These are phyloP conservation scores for Blastomyces percursus DNA, from an alignment of 2,329 filamentous ascomycete genomes.

Conservation along the genomic window DNA sequence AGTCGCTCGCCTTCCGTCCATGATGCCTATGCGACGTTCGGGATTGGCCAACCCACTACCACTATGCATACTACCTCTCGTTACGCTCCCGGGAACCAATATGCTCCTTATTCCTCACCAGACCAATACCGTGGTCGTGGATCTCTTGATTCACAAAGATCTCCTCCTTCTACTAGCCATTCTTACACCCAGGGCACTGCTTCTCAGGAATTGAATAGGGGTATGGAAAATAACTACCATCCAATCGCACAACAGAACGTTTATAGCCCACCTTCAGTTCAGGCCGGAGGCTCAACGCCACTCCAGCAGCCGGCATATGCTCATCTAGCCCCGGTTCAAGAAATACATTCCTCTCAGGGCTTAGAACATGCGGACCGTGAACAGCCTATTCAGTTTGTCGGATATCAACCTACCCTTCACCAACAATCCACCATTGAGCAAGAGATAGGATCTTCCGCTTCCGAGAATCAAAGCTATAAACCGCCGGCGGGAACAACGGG, in stretches of 20 bases:
- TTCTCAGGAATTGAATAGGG: slow-evolving; percentile 29
- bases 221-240: slow-evolving; percentile 26
- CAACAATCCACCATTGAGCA: background rate
- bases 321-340: slow-evolving; percentile 32
- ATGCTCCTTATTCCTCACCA: slow-evolving; percentile 41
- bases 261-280: slow-evolving; percentile 23
- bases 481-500: slow-evolving; percentile 21
- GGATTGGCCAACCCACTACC: slow-evolving; percentile 25
- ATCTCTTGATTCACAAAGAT: slow-evolving; percentile 39
- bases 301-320: slow-evolving; percentile 28
- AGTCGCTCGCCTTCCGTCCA: slow-evolving; percentile 63
- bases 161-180: slow-evolving; percentile 25
- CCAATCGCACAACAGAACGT: slow-evolving; percentile 18
- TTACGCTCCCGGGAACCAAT: slow-evolving; percentile 35
- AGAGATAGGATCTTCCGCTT: background rate
- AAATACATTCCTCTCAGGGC: slow-evolving; percentile 23
- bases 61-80: slow-evolving; percentile 27
- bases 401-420: background rate
- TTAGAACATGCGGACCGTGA: background rate
- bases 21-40: slow-evolving; percentile 57
- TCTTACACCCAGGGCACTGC: slow-evolving; percentile 26
- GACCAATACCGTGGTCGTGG: slow-evolving; percentile 41
- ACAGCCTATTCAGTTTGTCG: background rate
- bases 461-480: slow-evolving; percentile 25
- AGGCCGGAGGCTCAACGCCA: slow-evolving; percentile 28